Base-by-base conservation (phyloP, 805 yeast genomes). In the Lipomyces spencermartinsiae region DNA sequence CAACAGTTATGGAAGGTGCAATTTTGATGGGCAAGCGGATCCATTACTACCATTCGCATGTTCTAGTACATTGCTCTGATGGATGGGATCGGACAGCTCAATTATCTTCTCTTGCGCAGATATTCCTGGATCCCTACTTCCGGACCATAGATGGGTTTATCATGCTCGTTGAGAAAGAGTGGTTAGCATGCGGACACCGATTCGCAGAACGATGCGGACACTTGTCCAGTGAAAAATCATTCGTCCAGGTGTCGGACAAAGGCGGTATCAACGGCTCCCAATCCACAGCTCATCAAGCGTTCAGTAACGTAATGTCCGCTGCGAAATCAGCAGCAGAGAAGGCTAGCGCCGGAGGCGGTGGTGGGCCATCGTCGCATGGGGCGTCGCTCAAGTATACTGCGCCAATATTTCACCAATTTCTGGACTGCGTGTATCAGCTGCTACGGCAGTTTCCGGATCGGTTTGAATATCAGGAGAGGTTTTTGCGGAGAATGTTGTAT, bases 11-110 rank as follows among this genome's bases (percentile, higher is more conserved):
- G 61, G 87, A 87, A 59, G 89, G 96, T 0, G 89, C 93, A 0
- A 93, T 91, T 65, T 83, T 90, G 46, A 85, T 95, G 59, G 87
- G 90, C 33, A 89, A 92, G 75, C 90, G 94, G n/a, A 84, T 95
- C 29, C 91, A 91, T 63, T 86, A 89, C 73, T 92, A 92, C 77
- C 87, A 88, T 70, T 90, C 95, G 22, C 96, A 94, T 77, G 84
- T 94, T 3, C 76, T 95, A 9, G 85, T 95, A 6, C 99, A 95
- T 80, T 95, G 99, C 77, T 92, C 98, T 0, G 99, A 95, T 80
- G 99, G 99, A 0, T 95, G 99, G 99, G 99, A 95, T 76, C 82
- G 99, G 66, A 95, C 99, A 0, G 87, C 98, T 0, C 98, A 95
- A 76, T 86, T 93, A 0, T 84, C 93, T 5, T 89, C 97, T 1